Conservation (phyloP, 495 filamentous ascomycete genomes). For the Schizothecium vesticola region DNA sequence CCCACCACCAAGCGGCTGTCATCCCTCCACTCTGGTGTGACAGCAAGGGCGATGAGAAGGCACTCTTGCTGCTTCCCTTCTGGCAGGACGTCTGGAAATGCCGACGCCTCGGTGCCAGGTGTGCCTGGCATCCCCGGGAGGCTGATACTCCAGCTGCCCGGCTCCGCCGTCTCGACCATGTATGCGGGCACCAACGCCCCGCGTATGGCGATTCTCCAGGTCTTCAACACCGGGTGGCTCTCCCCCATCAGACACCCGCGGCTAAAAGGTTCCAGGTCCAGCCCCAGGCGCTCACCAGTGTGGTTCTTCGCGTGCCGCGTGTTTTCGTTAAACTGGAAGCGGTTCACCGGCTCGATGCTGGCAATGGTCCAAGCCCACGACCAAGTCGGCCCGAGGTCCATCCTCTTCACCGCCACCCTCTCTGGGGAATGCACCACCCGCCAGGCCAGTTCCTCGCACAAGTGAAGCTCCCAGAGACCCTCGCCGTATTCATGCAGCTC, state of each 20-base stretch:
- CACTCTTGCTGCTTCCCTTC: neutral
- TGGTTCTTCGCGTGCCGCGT: neutral
- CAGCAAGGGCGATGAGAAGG: neutral
- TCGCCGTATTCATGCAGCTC: neutral
- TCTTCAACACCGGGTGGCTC: neutral
- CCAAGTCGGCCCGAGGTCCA: neutral
- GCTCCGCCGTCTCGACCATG: neutral
- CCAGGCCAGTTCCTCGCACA: neutral
- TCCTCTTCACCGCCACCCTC: neutral
- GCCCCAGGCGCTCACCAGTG: neutral
- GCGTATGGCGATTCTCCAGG: neutral
- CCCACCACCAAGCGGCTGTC: neutral
- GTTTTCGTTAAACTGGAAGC: neutral
- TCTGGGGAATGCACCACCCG: neutral
- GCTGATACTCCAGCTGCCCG: neutral
- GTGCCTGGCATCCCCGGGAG: neutral
- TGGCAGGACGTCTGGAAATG: neutral
- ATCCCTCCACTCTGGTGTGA: neutral
- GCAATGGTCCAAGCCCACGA: neutral
- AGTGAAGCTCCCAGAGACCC: neutral
- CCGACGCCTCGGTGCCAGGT: neutral
- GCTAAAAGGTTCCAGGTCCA: neutral
- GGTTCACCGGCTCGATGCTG: neutral
- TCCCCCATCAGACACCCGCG: neutral
- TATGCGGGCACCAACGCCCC: neutral